These are phyloP conservation scores for Botrytis paeoniae DNA, from an alignment of 2,329 filamentous ascomycete species.

Conservation along the genomic window DNA sequence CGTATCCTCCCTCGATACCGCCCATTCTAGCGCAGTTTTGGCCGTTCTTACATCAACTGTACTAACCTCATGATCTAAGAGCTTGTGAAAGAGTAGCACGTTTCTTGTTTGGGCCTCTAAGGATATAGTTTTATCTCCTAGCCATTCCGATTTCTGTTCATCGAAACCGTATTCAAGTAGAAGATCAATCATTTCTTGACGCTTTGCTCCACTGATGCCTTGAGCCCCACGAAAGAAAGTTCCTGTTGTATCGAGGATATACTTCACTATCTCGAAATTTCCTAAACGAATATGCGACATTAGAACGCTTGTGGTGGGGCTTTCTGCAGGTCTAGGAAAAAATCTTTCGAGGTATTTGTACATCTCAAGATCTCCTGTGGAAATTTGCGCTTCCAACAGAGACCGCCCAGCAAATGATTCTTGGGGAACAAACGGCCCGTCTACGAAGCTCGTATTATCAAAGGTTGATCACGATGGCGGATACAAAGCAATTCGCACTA, in stretches of 20 bases:
- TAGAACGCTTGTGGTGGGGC: fast-evolving
- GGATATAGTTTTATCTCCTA: neutral
- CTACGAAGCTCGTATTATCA: slow-evolving; percentile 9
- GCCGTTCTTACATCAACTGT: neutral
- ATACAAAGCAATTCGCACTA: slow-evolving; percentile 20
- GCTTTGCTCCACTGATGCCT: too few relatives aligned
- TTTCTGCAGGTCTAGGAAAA: neutral
- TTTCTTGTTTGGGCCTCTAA: neutral
- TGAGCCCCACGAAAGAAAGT: neutral
- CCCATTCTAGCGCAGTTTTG: neutral
- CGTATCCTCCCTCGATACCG: neutral
- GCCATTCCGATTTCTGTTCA: neutral
- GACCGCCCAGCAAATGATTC: too few relatives aligned
- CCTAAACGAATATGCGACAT: neutral
- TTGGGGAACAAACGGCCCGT: neutral
- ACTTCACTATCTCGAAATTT: slow-evolving; percentile 3
- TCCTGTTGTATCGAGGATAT: neutral
- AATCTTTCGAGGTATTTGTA: neutral
- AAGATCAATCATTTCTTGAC: slow-evolving; percentile 10
- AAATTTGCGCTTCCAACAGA: neutral
- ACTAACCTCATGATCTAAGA: slow-evolving; percentile 17
- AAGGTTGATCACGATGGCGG: slow-evolving; percentile 17
- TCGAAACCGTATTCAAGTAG: slow-evolving; percentile 1
- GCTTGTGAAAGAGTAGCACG: neutral
- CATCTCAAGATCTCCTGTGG: neutral